Base-by-base conservation (phyloP, 1,139 yeast species). In the Kodamaea sp. region DNA sequence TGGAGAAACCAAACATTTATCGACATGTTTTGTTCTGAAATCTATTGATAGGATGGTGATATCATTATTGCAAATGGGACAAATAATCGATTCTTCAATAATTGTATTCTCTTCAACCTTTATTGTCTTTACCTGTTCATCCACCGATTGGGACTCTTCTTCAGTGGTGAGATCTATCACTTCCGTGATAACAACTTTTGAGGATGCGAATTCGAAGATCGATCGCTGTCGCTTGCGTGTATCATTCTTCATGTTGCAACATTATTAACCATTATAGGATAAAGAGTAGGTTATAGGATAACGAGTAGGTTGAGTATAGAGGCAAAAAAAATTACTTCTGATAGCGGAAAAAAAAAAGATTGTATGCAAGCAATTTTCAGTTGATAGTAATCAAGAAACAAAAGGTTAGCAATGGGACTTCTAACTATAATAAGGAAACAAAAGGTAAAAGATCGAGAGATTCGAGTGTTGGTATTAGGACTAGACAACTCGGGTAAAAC, bases 401-500 rank as follows among this genome's bases (percentile, higher is more conserved):
- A n/a, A n/a, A n/a, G n/a, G n/a, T n/a, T n/a, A 15, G 20, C 20
- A 8, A 89, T 90, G 97, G 97, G 97, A 1, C 74, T 90, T 4
- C 62, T 90, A 23, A 78, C 90, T 1, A 84, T 88, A 32, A 84
- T 92, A 41, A 75, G 81, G 53, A 89, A 88, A 55, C 96, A 88
- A 54, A 84, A 87, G 62, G 64, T 78, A 36, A 87, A 87, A 57
- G 96, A 87, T 50, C 70, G 72, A 41, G 95, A 89, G 60, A 63
- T 86, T 34, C 68, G 97, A 24, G 75, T 89, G 24, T 66, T 90
- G 27, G 70, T 86, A 46, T 70, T 90, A 8, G 96, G 96, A 0
- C 71, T 88, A n/a, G 96, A 88, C 55, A 87, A 86, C 55, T 76
- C 95, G 0, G 97, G 97, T 5, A 88, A 88, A 56, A 84, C 96